These are phyloP conservation scores for Zelopaecilomyces penicillatus DNA, from an alignment of 2,329 filamentous ascomycete species.

Conservation along the genomic window DNA sequence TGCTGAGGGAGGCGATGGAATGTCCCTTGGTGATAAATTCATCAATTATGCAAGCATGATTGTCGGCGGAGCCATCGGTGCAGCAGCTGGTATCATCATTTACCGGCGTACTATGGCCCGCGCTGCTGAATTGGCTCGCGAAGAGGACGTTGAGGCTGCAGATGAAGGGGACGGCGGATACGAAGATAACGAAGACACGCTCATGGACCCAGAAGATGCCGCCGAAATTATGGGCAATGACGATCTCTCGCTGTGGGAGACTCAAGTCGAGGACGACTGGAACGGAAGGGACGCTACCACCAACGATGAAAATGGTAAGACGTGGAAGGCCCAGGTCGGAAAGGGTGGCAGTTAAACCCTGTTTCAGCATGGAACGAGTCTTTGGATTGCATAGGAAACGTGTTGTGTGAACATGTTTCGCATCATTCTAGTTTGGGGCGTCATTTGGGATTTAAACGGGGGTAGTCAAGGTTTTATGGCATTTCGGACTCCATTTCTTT, in stretches of 20 bases:
- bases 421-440: no score
- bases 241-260: slow-evolving; percentile 51
- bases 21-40: slow-evolving; percentile 68
- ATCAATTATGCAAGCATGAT: slow-evolving; percentile 79
- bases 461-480: no score
- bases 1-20: slow-evolving; percentile 73
- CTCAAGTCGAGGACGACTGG: slow-evolving; percentile 24
- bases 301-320: slow-evolving; percentile 8
- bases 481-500: no score
- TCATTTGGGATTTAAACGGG: no score
- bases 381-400: not conserved
- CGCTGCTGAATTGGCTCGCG: slow-evolving; percentile 47
- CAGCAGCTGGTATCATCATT: slow-evolving; percentile 73
- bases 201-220: slow-evolving; percentile 40
- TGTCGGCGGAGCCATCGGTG: slow-evolving; percentile 61
- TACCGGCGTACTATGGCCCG: slow-evolving; percentile 63
- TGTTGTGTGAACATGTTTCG: no score
- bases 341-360: not conserved
- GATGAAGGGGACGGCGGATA: slow-evolving; percentile 31
- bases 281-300: slow-evolving; percentile 25
- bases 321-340: not conserved
- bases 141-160: slow-evolving; percentile 25
- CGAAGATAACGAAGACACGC: slow-evolving; percentile 33
- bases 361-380: no score
- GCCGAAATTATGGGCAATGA: slow-evolving; percentile 50